Evolutionary conservation across 2,329 filamentous ascomycete species (phyloP).

Genomic region (Xylariomycetidae sp.): DNA sequence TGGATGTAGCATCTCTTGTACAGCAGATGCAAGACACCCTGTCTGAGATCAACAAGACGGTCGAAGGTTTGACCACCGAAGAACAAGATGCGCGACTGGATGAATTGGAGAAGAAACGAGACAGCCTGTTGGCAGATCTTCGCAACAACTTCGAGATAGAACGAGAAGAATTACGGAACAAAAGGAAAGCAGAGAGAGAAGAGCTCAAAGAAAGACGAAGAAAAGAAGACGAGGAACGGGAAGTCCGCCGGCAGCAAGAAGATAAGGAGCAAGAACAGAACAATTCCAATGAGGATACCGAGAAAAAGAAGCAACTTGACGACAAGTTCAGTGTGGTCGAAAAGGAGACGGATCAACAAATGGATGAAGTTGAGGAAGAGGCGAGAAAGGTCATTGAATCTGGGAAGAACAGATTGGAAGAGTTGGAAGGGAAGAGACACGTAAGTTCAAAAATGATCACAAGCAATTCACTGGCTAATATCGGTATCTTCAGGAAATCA

Average conservation of each 20-base stretch:
- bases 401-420: no score
- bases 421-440: slow-evolving; percentile 1
- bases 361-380: slow-evolving; percentile 2
- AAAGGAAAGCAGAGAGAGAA: slow-evolving; percentile 1
- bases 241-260: slow-evolving; percentile 1
- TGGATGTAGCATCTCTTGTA: slow-evolving; percentile 3
- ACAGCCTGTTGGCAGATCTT: background rate
- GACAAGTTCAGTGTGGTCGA: slow-evolving; percentile 2
- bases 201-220: slow-evolving; percentile 1
- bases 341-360: background rate
- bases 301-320: slow-evolving; percentile 1
- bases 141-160: slow-evolving; percentile 1
- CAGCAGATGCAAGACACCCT: slow-evolving; percentile 5
- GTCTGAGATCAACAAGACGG: slow-evolving; percentile 2
- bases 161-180: background rate
- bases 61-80: slow-evolving; percentile 1
- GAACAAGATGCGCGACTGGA: slow-evolving; percentile 3
- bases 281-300: background rate
- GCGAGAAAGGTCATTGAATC: no score
- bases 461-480: no score
- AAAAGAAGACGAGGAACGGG: slow-evolving; percentile 4
- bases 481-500: slow-evolving; percentile 2
- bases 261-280: slow-evolving; percentile 1
- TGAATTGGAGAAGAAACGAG: slow-evolving; percentile 1
- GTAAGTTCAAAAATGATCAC: slow-evolving; percentile 3